phyloP scores from a whole-genome alignment of 495 filamentous ascomycete species.

The Cercophora samala region DNA sequence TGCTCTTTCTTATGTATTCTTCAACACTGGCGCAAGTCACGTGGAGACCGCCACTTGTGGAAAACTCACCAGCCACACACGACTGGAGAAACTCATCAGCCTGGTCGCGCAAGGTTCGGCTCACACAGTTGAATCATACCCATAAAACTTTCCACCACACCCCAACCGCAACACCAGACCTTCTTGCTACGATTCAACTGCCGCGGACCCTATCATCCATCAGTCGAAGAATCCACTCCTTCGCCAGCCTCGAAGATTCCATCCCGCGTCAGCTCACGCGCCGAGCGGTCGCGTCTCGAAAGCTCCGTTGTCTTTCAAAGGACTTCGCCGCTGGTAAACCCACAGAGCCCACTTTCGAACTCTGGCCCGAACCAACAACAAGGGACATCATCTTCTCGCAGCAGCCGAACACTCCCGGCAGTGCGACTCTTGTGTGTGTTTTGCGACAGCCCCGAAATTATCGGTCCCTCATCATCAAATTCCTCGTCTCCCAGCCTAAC shows the following conservation, averaged over 20 bases:
- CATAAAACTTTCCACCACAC: slow-evolving; percentile 15
- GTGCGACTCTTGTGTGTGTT: not conserved
- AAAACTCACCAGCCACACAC: slow-evolving; percentile 18
- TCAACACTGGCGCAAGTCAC: not conserved
- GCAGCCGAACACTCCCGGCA: not conserved
- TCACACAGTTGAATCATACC: slow-evolving; percentile 16
- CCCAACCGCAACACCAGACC: slow-evolving; percentile 3
- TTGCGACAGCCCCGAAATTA: not conserved
- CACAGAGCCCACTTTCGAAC: not conserved
- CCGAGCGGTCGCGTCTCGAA: not conserved
- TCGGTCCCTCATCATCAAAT: not conserved
- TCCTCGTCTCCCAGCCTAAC: not conserved
- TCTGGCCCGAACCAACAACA: not conserved
- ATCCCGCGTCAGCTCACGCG: not conserved
- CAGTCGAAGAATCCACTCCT: not conserved
- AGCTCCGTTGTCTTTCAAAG: not conserved
- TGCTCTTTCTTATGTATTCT: not conserved
- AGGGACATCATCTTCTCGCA: not conserved
- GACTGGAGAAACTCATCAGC: slow-evolving; percentile 3
- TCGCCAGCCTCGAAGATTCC: not conserved
- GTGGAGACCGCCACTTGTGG: not conserved
- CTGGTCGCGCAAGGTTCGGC: slow-evolving; percentile 15
- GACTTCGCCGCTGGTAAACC: not conserved
- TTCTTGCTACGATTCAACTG: slow-evolving; percentile 1
- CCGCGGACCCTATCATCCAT: not conserved